Evolutionary conservation across 2,329 filamentous ascomycete species (phyloP), one percentile per base, ranked within the genome.

Genomic region (Neonectria sp.): DNA sequence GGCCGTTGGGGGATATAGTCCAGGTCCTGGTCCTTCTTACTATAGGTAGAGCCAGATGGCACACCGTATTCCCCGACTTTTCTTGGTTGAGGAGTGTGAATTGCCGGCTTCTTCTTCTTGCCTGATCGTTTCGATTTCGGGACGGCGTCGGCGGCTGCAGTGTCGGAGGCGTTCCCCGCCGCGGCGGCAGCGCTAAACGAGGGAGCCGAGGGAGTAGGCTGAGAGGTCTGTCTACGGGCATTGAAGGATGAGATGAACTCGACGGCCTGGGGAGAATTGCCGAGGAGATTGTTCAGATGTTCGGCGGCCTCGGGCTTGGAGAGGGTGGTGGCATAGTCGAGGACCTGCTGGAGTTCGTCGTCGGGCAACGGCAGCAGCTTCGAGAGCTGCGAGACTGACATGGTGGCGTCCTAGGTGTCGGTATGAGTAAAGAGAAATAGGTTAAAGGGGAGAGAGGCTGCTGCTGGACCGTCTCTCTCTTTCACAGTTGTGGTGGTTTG

Each of bases 241-340:
- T 97, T 98, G 79, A 95, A 95, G 21, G 91, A 91, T 1, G 93
- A 90, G 70, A 95, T 91, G 78, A 94, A 96, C 74, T 95, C 92
- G 68, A 95, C 83, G 46, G 85, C 88, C 73, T 92, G 90, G 2
- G 95, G 89, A 7, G 93, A 95, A 79, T 97, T 94, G 56, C 95
- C 96, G 0, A 99, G 88, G 60, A 99, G 85, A 77, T 96, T 94
- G 79, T 91, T 92, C 68, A 99, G 92, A 80, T 98, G 94, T 48
- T 95, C 91, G 57, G 90, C 94, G 15, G 94, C 93, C 70, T 92
- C 93, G 58, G 90, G 83, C 77, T 92, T 95, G 24, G 94, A 90
- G 9, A 98, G 86, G 0, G 91, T 92, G 40, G 89, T 85, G 3
- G 93, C 91, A 79, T 98, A 98, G 55, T 93, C 90, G 71, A 98